Evolutionary conservation across 768 basidiomycete species (phyloP), one percentile per base, ranked within the genome.

Genomic region (Lactarius vividus): DNA sequence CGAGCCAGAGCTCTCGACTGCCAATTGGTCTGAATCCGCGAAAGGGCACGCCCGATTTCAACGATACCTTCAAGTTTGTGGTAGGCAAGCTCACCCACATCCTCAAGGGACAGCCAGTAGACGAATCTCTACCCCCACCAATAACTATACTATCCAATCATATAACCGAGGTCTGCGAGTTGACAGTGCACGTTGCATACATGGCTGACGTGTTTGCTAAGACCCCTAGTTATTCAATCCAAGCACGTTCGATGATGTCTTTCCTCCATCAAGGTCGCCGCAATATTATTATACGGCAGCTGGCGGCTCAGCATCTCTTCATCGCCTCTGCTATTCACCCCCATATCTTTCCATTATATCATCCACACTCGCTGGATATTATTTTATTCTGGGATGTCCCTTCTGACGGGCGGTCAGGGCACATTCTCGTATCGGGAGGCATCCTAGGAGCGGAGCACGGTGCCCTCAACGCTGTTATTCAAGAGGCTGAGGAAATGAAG

Each of bases 341-440:
- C 0, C 73, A 74, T 37, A 83, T 94, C 56, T 98, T 97, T 75
- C 92, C 95, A 2, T 81, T 97, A 4, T 87, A 89, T 76, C 83
- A 89, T 69, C 91, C 94, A 0, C 74, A 82, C 26, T 80, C 87
- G 7, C 78, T 95, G 52, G 91, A 95, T 73, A 71, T 95, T 54
- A 69, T 91, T 63, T 69, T 96, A 53, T 88, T 85, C 74, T 98
- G 93, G 92, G 82, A 85, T 61, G 81, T 92, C 26, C 82, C 87
- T 0, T 77, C 81, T 8, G 80, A 86, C 64, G 73, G 79, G 37
- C 86, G 88, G 11, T 79, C 77, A 8, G 94, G 95, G 0, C 83
- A 87, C 72, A 71, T 87, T 23, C 76, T 83, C 35, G 69, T 90
- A 5, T 78, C 86, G 20, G 86, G 86, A 6, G 72, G 88, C 28